These are phyloP conservation scores for Mucor sp. DNA, from an alignment of 371 early-diverging fungal genomes.

Conservation along the genomic window DNA sequence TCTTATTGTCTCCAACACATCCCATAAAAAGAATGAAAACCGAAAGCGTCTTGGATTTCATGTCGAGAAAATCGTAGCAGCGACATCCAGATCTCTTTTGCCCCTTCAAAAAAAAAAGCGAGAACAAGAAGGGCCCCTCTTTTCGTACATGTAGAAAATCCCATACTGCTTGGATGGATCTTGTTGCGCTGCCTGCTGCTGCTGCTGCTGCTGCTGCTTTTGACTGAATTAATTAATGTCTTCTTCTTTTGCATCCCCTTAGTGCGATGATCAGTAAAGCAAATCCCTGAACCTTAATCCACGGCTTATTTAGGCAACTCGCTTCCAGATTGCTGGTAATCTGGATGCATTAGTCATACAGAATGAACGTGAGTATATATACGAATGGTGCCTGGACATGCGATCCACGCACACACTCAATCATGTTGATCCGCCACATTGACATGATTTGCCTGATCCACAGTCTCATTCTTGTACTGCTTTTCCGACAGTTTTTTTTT, in stretches of 20 bases:
- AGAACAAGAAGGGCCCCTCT: background rate
- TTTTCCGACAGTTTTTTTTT: conserved; percentile 4
- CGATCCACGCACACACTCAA: background rate
- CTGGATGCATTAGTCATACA: background rate
- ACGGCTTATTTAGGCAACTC: background rate
- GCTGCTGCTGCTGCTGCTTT: background rate
- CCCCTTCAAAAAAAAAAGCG: background rate
- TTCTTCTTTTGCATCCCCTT: background rate
- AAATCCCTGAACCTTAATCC: background rate
- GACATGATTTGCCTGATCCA: background rate
- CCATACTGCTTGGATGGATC: background rate
- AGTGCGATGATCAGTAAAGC: background rate
- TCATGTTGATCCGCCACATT: background rate
- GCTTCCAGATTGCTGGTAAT: background rate
- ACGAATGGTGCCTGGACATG: background rate
- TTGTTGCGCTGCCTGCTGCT: background rate
- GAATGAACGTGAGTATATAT: background rate
- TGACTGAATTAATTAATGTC: background rate
- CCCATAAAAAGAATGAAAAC: background rate
- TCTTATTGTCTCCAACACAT: background rate
- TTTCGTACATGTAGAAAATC: background rate
- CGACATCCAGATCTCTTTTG: background rate
- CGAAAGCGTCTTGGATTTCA: background rate
- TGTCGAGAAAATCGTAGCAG: background rate
- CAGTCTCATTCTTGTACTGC: background rate